A percentile compares a stretch with the other conserved stretches of the same genome.
These are phyloP conservation scores for Eutrema yunnanense DNA, from an alignment of 345 rosid genomes.

Conservation along the genomic window DNA sequence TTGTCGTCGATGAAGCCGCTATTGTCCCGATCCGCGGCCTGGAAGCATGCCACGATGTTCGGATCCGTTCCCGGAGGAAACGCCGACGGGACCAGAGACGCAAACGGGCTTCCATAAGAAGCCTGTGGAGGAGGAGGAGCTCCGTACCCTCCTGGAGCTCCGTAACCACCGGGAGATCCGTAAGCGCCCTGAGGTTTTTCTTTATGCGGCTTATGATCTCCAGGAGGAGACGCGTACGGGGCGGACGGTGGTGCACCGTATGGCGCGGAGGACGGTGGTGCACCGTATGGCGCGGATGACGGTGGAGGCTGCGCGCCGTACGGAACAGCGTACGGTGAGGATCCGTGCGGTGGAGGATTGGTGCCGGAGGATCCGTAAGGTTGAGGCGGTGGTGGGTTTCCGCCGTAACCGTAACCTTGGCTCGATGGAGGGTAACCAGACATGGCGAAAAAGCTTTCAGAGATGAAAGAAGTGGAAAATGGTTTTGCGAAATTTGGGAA, in stretches of 20 bases:
- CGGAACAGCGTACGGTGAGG: slow-evolving; percentile 35
- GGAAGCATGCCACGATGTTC: slow-evolving; percentile 63
- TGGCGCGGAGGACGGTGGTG: slow-evolving; percentile 18
- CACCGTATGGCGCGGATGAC: slow-evolving; percentile 25
- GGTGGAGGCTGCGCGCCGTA: slow-evolving; percentile 37
- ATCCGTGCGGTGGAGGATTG: slow-evolving; percentile 26
- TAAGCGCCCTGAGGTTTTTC: slow-evolving; percentile 32
- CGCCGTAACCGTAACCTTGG: slow-evolving; percentile 35
- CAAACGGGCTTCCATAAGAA: slow-evolving; percentile 60
- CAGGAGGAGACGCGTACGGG: slow-evolving; percentile 16
- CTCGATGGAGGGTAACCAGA: slow-evolving; percentile 33
- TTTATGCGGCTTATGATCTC: slow-evolving; percentile 17
- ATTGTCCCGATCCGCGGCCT: slow-evolving; percentile 74
- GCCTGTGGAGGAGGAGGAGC: slow-evolving; percentile 68
- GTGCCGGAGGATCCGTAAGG: slow-evolving; percentile 27
- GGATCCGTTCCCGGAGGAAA: slow-evolving; percentile 92
- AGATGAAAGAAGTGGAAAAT: not conserved
- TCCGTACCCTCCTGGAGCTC: slow-evolving; percentile 30
- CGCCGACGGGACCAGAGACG: slow-evolving; percentile 61
- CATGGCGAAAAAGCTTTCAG: slow-evolving; percentile 5
- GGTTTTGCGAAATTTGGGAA: not conserved
- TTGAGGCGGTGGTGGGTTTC: slow-evolving; percentile 33
- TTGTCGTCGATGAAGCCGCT: slow-evolving; percentile 89
- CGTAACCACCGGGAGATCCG: slow-evolving; percentile 35
- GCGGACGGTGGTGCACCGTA: slow-evolving; percentile 29